Percentiles rank a stretch among this genome's conserved stretches.
These are phyloP conservation scores for Cardamine chenopodiifolia DNA, from an alignment of 345 rosid genomes.

Conservation along the genomic window DNA sequence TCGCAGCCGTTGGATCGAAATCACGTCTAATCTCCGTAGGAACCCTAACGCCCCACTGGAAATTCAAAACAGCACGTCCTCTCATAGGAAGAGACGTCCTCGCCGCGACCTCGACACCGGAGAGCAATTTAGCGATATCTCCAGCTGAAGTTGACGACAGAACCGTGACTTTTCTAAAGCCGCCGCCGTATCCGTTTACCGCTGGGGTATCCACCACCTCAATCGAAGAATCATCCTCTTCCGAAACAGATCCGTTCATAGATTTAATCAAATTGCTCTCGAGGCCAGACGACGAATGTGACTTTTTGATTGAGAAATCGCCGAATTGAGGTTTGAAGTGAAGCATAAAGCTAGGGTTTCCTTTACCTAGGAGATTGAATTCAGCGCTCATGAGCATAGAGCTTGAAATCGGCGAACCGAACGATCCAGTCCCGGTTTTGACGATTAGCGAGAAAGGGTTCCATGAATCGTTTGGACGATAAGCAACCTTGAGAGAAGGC, in stretches of 20 bases:
- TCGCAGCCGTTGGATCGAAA: slow-evolving; percentile 47
- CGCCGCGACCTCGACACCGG: slow-evolving; percentile 77
- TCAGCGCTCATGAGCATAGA: slow-evolving; percentile 94
- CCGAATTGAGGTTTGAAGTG: slow-evolving; percentile 90
- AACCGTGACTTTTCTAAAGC: slow-evolving; percentile 47
- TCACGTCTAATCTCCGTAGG: slow-evolving; percentile 62
- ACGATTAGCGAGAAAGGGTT: slow-evolving; percentile 85
- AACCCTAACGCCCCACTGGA: slow-evolving; percentile 93
- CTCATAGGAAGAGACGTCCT: slow-evolving; percentile 71
- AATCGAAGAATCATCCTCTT: slow-evolving; percentile 63
- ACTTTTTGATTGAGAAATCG: slow-evolving; percentile 83
- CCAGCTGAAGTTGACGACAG: slow-evolving; percentile 45
- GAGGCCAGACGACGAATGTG: slow-evolving; percentile 62
- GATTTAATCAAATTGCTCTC: slow-evolving; percentile 34
- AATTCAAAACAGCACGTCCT: slow-evolving; percentile 64
- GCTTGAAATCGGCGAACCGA: slow-evolving; percentile 75
- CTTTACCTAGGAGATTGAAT: slow-evolving; percentile 63
- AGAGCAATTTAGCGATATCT: slow-evolving; percentile 49
- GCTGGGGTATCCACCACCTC: slow-evolving; percentile 64
- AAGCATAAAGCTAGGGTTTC: slow-evolving; percentile 87
- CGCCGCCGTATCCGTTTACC: slow-evolving; percentile 42
- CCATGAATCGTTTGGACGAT: slow-evolving; percentile 89
- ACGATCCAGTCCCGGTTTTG: slow-evolving; percentile 82
- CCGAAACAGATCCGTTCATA: slow-evolving; percentile 40
- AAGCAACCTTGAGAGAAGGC: slow-evolving; percentile 74